Evolutionary conservation across 2,329 filamentous ascomycete species (phyloP), one percentile per base, ranked within the genome.

Genomic region (Davidsoniella virescens): DNA sequence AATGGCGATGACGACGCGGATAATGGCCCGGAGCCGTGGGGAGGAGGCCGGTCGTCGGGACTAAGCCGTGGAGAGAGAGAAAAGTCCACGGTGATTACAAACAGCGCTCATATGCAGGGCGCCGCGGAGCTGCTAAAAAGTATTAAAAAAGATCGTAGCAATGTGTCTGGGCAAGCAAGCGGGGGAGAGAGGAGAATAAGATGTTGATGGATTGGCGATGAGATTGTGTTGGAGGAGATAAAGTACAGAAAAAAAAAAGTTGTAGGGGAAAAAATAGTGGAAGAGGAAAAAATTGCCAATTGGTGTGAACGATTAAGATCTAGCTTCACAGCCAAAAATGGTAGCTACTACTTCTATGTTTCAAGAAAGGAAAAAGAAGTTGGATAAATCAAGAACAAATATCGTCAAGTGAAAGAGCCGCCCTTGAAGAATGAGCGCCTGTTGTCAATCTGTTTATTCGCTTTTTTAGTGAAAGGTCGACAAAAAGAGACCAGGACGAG

Each of bases 91-190:
- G 20, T 53, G 38, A 39, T 18, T 25, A 17, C 20, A 42, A 38
- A 10, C 51, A 49, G 47, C 51, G 51, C 51, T 53, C 51, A 53
- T 47, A 53, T 50, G 51, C 51, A 53, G 51, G 51, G 51, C 51
- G 51, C 51, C 51, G 47, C 23, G 18, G 17, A 33, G 36, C 14
- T 14, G 20, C 20, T 18, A 40, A 51, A 40, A 17, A 14, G 10
- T 17, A 50, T 40, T 12, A 38, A 44, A 14, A 20, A 18, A 29
- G 29, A 40, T 23, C 36, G 40, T 39, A 2, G 29, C 17, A 42
- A 33, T 17, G 36, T n/a, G 14, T 44, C 23, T 12, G 17, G 29
- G 29, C 20, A 17, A 43, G 23, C n/a, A 29, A 39, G 48, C 39
- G 46, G 33, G 25, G 39, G 33, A 10, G 29, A 46, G 42, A 42